Base-by-base conservation (phyloP, 2,329 filamentous ascomycete genomes). In the Apiospora arundinis region DNA sequence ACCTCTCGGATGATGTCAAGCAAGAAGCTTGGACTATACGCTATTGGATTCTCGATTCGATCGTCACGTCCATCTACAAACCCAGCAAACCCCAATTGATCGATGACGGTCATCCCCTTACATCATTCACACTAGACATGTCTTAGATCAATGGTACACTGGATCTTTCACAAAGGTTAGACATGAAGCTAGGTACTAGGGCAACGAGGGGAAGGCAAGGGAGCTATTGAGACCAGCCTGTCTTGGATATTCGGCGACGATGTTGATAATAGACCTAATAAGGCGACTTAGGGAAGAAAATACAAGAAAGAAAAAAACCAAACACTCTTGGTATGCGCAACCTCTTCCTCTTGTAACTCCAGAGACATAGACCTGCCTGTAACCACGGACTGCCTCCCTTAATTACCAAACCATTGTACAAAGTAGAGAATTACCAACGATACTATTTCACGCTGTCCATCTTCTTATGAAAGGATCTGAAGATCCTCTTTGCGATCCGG, bases 401-500 rank as follows among this genome's bases (percentile, higher is more conserved):
- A 25, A 32, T 18, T 25, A 18, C 25, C 49, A 28, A 14, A 28
- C 25, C 11, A 56, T 32, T 32, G 25, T 32, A 56, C 49, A 60
- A 40, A 60, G 18, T 37, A 16, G n/a, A 37, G 56, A n/a, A 40
- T 63, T n/a, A 63, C 65, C n/a, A 28, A 67, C 14, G 40, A 46
- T 14, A 45, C 16, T 28, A 18, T 44, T 2, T 67, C n/a, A n/a
- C 40, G 9, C 2, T 28, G 14, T 46, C 65, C 45, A 16, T 32
- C 52, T 48, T 73, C 70, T 8, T 60, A 79, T 9, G 76, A 71
- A 68, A 93, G 81, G 77, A 95, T 90, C 78, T 91, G 85, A 81
- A 95, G 78, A 79, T 95, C 93, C 70, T 87, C 88, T 72, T 84
- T 86, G 49, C 92, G 84, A 37, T 90, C 84, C 65, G 83, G 84